phyloP scores from a whole-genome alignment of 2,329 filamentous ascomycete species.

The Xylaria sp. region DNA sequence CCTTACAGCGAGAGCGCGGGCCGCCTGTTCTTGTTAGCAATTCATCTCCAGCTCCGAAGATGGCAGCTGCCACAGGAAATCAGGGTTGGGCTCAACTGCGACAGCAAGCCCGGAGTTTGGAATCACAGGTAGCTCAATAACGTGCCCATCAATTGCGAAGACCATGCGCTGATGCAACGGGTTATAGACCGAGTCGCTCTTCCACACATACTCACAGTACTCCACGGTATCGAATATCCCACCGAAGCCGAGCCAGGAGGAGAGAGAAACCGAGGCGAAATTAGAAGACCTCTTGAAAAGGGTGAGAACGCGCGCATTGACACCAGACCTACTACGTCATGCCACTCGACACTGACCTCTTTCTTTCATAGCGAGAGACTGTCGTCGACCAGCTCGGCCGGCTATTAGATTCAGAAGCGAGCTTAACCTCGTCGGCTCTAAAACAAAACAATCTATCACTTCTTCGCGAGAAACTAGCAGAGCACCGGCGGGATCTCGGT shows the following conservation, averaged over 20 bases:
- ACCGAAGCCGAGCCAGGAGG: constrained; percentile 85
- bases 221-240: constrained; percentile 82
- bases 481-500: constrained; percentile 84
- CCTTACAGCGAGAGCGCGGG: neutral
- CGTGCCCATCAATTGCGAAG: neutral
- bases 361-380: constrained; percentile 73
- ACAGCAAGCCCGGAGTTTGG: constrained; percentile 87
- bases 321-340: neutral
- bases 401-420: constrained; percentile 91
- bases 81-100: constrained; percentile 92
- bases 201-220: constrained; percentile 92
- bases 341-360: constrained; percentile 27
- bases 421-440: constrained; percentile 87
- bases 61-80: constrained; percentile 65
- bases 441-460: constrained; percentile 96
- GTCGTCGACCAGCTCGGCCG: constrained; percentile 85
- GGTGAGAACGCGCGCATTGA: constrained; percentile 58
- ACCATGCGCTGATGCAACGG: constrained; percentile 20
- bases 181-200: constrained; percentile 80
- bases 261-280: constrained; percentile 80
- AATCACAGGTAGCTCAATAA: constrained; percentile 78
- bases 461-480: constrained; percentile 87
- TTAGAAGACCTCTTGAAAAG: constrained; percentile 86
- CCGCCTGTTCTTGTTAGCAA: constrained; percentile 9
- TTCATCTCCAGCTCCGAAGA: constrained; percentile 45